Base-by-base conservation (phyloP, 2,329 filamentous ascomycete species). In the Lojkania enalia region DNA sequence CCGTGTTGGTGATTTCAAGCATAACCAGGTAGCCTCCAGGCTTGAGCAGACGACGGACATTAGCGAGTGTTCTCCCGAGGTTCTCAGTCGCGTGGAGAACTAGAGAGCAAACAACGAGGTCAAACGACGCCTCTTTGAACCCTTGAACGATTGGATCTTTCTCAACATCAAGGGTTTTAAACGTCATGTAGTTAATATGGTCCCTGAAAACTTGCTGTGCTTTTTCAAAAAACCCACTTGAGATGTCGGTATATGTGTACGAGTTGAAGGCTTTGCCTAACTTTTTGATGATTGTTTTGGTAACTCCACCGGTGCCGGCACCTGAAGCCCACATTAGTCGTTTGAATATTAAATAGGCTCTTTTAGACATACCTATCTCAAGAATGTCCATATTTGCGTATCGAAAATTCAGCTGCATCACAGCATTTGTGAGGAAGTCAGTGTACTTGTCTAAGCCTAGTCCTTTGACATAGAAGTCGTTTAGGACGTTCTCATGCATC, bases 71-170 rank as follows among this genome's bases (percentile, higher is more conserved):
- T 2, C 9, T 11, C 9, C 39, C 27, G 3, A 58, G 7, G 13
- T 43, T 25, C 14, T n/a, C 20, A 3, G 48, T 56, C 4, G 53
- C 53, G 33, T 56, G 53, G 11, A 58, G 19, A 7, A 76, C 14
- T 66, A 46, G 0, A 73, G 31, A 3, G 75, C 30, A 2, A 78
- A 56, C 16, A 13, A 49, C 33, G 1, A 57, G 6, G 31, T 57
- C 48, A 38, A 42, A 49, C 3, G 21, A 31, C 2, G 18, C 32
- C 13, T 3, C 11, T 2, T 27, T 25, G 18, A 45, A 48, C 4
- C 52, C 52, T 30, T 55, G 52, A 6, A 5, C 12, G 3, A 7
- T 11, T 5, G 39, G 35, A 25, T 50, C 49, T 16, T 41, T 19
- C n/a, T 42, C 36, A n/a, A 48, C 25, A 36, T 55, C 46, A 2